Conservation (phyloP, 805 yeast species). For the Cyberlindnera mrakii region DNA sequence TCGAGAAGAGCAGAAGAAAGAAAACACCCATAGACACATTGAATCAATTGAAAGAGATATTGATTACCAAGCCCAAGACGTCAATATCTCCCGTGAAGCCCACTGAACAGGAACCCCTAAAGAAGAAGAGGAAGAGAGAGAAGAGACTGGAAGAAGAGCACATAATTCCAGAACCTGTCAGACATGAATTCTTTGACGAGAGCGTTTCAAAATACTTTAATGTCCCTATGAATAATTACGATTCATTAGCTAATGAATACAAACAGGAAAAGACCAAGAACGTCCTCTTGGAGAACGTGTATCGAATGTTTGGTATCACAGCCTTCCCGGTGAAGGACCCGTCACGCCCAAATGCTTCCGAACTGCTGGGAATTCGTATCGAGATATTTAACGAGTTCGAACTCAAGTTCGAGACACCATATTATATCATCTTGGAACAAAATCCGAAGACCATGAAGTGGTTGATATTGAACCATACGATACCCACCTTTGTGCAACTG, state of each 20-base stretch:
- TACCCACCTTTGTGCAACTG: slow-evolving; percentile 25
- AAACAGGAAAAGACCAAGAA: slow-evolving; percentile 10
- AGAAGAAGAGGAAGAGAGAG: slow-evolving; percentile 6
- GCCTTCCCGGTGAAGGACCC: slow-evolving; percentile 34
- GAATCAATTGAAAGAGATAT: slow-evolving; percentile 19
- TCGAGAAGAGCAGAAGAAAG: slow-evolving; percentile 20
- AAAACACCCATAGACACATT: slow-evolving; percentile 24
- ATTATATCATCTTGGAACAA: slow-evolving; percentile 29
- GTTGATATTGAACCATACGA: slow-evolving; percentile 31
- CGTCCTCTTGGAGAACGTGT: slow-evolving; percentile 28
- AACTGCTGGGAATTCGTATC: slow-evolving; percentile 32
- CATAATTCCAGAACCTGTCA: slow-evolving; percentile 17
- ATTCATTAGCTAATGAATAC: not conserved
- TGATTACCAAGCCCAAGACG: slow-evolving; percentile 2
- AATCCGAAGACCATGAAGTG: slow-evolving; percentile 23
- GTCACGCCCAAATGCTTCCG: slow-evolving; percentile 12
- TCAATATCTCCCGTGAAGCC: not conserved
- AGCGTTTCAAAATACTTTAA: slow-evolving; percentile 19
- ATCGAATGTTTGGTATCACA: slow-evolving; percentile 34
- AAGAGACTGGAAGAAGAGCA: slow-evolving; percentile 13
- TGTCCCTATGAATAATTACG: not conserved
- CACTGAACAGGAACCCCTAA: not conserved
- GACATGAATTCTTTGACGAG: slow-evolving; percentile 23
- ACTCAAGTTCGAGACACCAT: slow-evolving; percentile 28
- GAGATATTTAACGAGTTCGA: slow-evolving; percentile 28